phyloP scores from a whole-genome alignment of 2,329 filamentous ascomycete genomes.

The Hysterium pulicare region DNA sequence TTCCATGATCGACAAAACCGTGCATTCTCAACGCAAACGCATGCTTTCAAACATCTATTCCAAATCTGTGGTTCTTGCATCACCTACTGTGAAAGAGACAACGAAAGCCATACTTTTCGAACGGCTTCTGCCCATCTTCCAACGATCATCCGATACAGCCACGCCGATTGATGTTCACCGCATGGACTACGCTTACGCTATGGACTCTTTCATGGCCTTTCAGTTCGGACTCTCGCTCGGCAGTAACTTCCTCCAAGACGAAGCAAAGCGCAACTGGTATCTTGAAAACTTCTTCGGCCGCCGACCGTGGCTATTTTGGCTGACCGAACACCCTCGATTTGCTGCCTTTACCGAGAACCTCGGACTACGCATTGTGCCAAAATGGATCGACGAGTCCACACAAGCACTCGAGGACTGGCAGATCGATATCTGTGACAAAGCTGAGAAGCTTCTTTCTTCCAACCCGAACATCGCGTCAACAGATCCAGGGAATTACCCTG shows the following conservation, averaged over 20 bases:
- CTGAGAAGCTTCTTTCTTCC: slow-evolving; percentile 3
- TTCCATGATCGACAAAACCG: slow-evolving; percentile 56
- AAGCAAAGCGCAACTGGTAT: slow-evolving; percentile 1
- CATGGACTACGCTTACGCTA: slow-evolving; percentile 1
- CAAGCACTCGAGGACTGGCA: slow-evolving; percentile 1
- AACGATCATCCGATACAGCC: neutral
- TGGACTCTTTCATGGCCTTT: slow-evolving; percentile 1
- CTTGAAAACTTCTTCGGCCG: slow-evolving; percentile 3
- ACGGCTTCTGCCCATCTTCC: slow-evolving; percentile 1
- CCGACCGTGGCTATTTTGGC: slow-evolving; percentile 4
- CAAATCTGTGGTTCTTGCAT: slow-evolving; percentile 65
- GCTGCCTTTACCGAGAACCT: neutral
- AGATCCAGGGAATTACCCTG: slow-evolving; percentile 1
- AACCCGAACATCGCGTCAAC: neutral
- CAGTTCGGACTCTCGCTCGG: slow-evolving; percentile 1
- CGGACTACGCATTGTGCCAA: slow-evolving; percentile 1
- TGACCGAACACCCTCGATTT: slow-evolving; percentile 3
- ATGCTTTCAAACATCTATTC: slow-evolving; percentile 75
- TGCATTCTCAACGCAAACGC: slow-evolving; percentile 66
- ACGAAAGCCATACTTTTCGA: slow-evolving; percentile 1
- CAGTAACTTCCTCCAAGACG: slow-evolving; percentile 4
- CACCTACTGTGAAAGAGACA: slow-evolving; percentile 20
- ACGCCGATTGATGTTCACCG: neutral
- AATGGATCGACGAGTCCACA: slow-evolving; percentile 4
- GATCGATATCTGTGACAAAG: slow-evolving; percentile 5